phyloP scores from a whole-genome alignment of 164 flowering plant genomes.

The Sextonia rubra region DNA sequence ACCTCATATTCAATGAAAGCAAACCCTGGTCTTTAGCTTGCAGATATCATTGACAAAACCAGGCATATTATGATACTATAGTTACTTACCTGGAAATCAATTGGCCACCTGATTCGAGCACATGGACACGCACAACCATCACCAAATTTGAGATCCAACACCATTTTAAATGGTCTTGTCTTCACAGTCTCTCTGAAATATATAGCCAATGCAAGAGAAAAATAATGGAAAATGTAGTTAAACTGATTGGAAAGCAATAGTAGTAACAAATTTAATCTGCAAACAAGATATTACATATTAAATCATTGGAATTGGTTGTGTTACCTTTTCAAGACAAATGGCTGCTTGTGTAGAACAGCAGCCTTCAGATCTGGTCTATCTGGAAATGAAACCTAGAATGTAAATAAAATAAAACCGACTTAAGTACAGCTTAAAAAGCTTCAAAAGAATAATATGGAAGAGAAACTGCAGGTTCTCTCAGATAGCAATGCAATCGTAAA shows the following conservation, averaged over 20 bases:
- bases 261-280: no score
- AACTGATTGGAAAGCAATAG: no score
- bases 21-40: neutral
- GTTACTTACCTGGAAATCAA: conserved; percentile 66
- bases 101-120: conserved; percentile 50
- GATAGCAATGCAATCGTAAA: neutral
- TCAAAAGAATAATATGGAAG: neutral
- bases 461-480: neutral
- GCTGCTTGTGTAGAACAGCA: conserved; percentile 48
- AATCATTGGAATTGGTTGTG: neutral
- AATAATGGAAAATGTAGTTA: neutral
- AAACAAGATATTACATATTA: neutral
- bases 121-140: conserved; percentile 70
- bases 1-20: no score
- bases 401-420: neutral
- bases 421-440: neutral
- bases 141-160: conserved; percentile 61
- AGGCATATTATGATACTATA: neutral
- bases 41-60: no score
- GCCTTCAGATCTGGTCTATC: conserved; percentile 49
- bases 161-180: conserved; percentile 50
- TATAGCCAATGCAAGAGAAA: neutral
- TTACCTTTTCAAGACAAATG: conserved; percentile 51
- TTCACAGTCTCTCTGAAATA: conserved; percentile 59
- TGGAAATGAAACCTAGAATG: conserved; percentile 55